Evolutionary conservation across 371 early-diverging fungal species (phyloP), one percentile per base, ranked within the genome.

Genomic region (Mortierella sp.): DNA sequence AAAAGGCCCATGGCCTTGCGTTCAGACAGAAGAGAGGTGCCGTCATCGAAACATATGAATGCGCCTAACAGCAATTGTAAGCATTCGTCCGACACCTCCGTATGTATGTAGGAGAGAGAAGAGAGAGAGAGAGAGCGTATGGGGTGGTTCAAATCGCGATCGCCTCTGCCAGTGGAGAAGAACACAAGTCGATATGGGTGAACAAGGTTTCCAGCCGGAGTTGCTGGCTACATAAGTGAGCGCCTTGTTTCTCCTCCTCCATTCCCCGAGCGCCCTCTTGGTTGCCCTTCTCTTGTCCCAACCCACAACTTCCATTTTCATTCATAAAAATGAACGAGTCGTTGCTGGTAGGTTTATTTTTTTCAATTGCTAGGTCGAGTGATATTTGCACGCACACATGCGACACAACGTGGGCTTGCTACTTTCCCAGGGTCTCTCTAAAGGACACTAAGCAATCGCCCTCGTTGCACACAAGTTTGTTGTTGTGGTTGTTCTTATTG

Each of bases 181-280:
- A n/a, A 54, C 43, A 44, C 57, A 46, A 31, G 13, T 3, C 43
- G 48, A 31, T 21, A 69, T 73, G 79, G 74, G 67, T 31, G 51
- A 79, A 79, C 74, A 79, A 79, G 74, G 79, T 74, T 79, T 72
- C 24, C 48, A 44, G 57, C 55, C 79, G 74, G 78, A 78, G 78
- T 69, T 73, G 40, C 19, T 24, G 16, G 57, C 73, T 46, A 26
- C 57, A 73, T 46, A 34, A 31, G 44, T 55, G 61, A 55, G 59
- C 48, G 11, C 59, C 31, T 31, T 53, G 26, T 59, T 37, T n/a
- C 67, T 37, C 11, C 43, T 21, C 11, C 67, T 40, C 67, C 67
- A 67, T 24, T 67, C 40, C 50, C 24, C 43, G 24, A 67, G 40
- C 43, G 67, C 67, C 67, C 11, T 40, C 24, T 37, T 67, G 67